Evolutionary conservation across 2,329 filamentous ascomycete species (phyloP).

Genomic region (Dichotomopilus funicola): DNA sequence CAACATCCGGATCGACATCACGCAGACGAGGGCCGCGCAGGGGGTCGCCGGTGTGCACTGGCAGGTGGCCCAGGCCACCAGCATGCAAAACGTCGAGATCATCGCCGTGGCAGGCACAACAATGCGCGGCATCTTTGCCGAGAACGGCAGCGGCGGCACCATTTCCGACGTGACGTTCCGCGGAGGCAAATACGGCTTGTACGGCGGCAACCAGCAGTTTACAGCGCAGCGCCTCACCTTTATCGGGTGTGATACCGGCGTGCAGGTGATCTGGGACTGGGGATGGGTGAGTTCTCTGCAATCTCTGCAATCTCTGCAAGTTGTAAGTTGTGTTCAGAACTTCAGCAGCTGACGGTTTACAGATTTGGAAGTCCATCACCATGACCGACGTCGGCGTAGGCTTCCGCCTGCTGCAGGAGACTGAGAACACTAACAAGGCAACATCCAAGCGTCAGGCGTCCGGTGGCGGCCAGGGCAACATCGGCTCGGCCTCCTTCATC

Average conservation of each 20-base stretch:
- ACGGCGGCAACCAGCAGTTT: background rate
- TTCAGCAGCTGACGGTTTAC: too few relatives aligned
- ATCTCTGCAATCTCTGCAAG: too few relatives aligned
- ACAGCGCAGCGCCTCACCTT: slow-evolving; percentile 42
- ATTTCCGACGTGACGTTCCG: slow-evolving; percentile 51
- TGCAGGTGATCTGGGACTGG: slow-evolving; percentile 68
- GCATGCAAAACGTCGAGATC: slow-evolving; percentile 41
- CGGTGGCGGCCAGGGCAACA: background rate
- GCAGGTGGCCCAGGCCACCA: slow-evolving; percentile 59
- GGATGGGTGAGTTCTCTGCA: slow-evolving; percentile 26
- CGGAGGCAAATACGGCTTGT: slow-evolving; percentile 50
- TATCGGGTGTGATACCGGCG: slow-evolving; percentile 54
- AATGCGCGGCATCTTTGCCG: slow-evolving; percentile 48
- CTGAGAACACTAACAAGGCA: too few relatives aligned
- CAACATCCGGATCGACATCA: slow-evolving; percentile 52
- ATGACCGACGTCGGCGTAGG: background rate
- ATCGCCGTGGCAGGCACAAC: slow-evolving; percentile 12
- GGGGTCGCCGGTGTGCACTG: slow-evolving; percentile 54
- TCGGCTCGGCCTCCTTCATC: background rate
- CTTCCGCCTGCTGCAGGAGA: background rate
- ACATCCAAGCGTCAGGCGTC: too few relatives aligned
- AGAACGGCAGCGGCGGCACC: slow-evolving; percentile 31
- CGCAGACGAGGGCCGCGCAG: slow-evolving; percentile 39
- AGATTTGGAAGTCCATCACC: background rate
- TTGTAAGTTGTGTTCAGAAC: too few relatives aligned